Evolutionary conservation across 2,329 filamentous ascomycete genomes (phyloP).

Genomic region (Simplicillium sp.): DNA sequence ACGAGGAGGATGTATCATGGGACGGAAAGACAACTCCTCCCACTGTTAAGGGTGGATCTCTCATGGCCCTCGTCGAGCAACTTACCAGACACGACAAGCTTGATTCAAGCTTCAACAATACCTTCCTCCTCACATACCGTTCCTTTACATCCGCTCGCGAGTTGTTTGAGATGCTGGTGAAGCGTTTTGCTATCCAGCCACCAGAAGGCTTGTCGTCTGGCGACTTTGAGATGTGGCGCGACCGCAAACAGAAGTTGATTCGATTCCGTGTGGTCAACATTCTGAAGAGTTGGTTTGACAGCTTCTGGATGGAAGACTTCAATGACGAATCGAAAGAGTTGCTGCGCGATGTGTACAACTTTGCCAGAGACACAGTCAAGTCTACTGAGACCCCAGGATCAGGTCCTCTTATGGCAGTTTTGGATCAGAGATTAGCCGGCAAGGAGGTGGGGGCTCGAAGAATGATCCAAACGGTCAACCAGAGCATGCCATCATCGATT

Average conservation of each 20-base stretch:
- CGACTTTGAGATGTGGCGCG: conserved; percentile 81
- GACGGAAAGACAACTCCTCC: conserved; percentile 71
- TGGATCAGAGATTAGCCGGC: conserved; percentile 81
- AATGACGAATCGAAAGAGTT: conserved; percentile 76
- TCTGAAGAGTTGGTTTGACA: conserved; percentile 96
- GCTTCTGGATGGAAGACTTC: conserved; percentile 96
- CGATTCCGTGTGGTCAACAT: conserved; percentile 96
- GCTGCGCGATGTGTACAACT: conserved; percentile 80
- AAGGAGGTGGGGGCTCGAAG: conserved; percentile 81
- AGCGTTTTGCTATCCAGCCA: conserved; percentile 86
- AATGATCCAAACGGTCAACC: conserved; percentile 77
- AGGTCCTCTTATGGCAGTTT: conserved; percentile 69
- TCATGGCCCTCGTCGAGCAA: conserved; percentile 86
- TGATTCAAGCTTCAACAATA: conserved; percentile 93
- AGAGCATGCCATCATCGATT: conserved; percentile 76
- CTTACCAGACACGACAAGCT: conserved; percentile 92
- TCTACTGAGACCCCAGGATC: conserved; percentile 89
- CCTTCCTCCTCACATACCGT: conserved; percentile 90
- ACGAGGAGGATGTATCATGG: conserved; percentile 83
- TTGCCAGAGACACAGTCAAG: conserved; percentile 85
- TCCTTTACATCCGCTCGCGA: conserved; percentile 90
- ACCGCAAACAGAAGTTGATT: conserved; percentile 92
- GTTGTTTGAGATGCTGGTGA: conserved; percentile 85
- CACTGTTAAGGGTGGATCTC: conserved; percentile 77
- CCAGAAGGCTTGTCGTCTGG: conserved; percentile 66